Evolutionary conservation across 768 basidiomycete species (phyloP).

Genomic region (Chalciporus chontae): DNA sequence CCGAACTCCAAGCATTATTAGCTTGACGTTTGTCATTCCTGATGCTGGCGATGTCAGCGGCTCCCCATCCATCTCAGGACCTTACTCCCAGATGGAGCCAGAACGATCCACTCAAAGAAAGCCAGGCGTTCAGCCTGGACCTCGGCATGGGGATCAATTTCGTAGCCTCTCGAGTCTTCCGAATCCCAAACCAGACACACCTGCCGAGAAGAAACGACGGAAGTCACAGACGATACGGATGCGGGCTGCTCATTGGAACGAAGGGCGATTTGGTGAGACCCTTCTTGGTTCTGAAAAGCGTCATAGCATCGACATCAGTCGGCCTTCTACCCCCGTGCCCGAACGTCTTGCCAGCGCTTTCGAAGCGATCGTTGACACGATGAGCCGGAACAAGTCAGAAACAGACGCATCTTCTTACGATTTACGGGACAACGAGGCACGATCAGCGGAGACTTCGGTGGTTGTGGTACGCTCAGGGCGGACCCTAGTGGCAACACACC

Average conservation of each 20-base stretch:
- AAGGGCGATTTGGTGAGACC: constrained; percentile 47
- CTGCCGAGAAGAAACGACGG: constrained; percentile 29
- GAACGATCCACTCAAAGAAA: constrained; percentile 6
- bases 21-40: constrained; percentile 40
- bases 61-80: constrained; percentile 2
- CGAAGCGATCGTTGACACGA: constrained; percentile 44
- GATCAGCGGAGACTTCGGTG: neutral
- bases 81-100: neutral
- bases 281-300: constrained; percentile 20
- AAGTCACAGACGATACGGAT: constrained; percentile 52
- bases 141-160: constrained; percentile 11
- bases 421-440: constrained; percentile 6
- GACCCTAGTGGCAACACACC: constrained; percentile 3
- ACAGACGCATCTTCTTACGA: constrained; percentile 5
- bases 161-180: constrained; percentile 25
- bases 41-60: constrained; percentile 11
- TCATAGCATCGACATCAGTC: constrained; percentile 16
- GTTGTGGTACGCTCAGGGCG: constrained; percentile 3
- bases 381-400: constrained; percentile 25
- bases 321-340: constrained; percentile 34
- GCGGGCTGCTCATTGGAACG: constrained; percentile 58
- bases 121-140: constrained; percentile 3
- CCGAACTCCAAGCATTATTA: constrained; percentile 53
- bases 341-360: constrained; percentile 42
- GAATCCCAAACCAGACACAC: constrained; percentile 12